Evolutionary conservation across 257 asterid genomes (phyloP).

Genomic region (Orobanche coerulescens): DNA sequence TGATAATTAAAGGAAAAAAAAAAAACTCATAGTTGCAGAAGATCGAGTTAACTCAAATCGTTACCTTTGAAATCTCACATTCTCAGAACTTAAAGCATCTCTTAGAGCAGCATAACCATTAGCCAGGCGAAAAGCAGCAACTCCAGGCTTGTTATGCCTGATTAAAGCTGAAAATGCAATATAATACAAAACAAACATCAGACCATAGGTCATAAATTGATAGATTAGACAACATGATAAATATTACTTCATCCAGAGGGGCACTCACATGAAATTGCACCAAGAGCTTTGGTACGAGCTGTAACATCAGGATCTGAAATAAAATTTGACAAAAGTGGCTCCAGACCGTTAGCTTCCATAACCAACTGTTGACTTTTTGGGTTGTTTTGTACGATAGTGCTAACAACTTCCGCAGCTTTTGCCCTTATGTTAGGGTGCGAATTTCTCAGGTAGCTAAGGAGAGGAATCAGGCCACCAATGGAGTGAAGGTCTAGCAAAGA

Average conservation of each 20-base stretch:
- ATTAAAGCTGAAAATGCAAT: conserved; percentile 52
- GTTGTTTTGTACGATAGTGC: conserved; percentile 88
- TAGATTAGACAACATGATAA: not conserved
- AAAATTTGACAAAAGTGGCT: conserved; percentile 59
- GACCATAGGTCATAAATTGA: not conserved
- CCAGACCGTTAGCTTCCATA: conserved; percentile 83
- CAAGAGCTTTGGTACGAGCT: conserved; percentile 75
- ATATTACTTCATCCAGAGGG: not conserved
- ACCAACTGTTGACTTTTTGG: conserved; percentile 81
- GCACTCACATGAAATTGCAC: conserved; percentile 79
- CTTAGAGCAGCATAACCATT: conserved; percentile 71
- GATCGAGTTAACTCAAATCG: not conserved
- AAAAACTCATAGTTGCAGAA: not conserved
- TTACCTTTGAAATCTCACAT: conserved; percentile 67
- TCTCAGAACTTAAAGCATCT: conserved; percentile 72
- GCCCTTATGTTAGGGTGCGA: conserved; percentile 77
- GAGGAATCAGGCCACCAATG: conserved; percentile 81
- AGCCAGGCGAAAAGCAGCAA: conserved; percentile 72
- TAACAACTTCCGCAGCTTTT: conserved; percentile 90
- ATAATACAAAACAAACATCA: not conserved
- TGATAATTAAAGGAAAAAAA: not conserved
- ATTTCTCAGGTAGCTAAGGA: conserved; percentile 57
- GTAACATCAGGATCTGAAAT: conserved; percentile 69
- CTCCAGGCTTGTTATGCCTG: conserved; percentile 68
- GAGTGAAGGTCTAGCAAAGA: conserved; percentile 61